Evolutionary conservation across 345 rosid species (phyloP).

Genomic region (Salix exigua): DNA sequence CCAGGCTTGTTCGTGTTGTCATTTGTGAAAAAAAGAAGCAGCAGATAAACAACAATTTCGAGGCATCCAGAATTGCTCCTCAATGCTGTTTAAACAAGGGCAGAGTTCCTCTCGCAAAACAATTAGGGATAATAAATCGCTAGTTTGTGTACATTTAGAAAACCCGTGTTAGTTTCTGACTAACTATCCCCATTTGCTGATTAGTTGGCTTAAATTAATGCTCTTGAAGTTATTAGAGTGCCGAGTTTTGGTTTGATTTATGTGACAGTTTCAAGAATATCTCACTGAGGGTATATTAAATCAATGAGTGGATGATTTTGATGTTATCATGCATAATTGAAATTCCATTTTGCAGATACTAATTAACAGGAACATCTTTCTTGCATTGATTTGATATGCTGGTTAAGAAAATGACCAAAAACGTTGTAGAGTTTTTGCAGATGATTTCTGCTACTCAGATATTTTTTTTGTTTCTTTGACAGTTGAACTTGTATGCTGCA

Average conservation of each 20-base stretch:
- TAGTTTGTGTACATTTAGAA: neutral
- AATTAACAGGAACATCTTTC: neutral
- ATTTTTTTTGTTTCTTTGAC: neutral
- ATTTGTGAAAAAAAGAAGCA: neutral
- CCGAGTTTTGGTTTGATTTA: neutral
- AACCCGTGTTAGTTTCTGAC: neutral
- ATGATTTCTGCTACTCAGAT: neutral
- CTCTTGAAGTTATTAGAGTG: neutral
- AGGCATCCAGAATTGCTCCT: neutral
- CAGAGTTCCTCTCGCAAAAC: neutral
- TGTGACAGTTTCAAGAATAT: neutral
- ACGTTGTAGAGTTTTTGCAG: neutral
- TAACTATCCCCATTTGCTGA: neutral
- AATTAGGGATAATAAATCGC: neutral
- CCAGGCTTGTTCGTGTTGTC: neutral
- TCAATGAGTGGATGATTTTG: neutral
- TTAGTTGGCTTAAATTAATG: neutral
- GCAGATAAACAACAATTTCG: neutral
- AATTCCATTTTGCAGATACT: neutral
- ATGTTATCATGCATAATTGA: neutral
- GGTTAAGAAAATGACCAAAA: neutral
- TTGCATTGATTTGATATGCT: neutral
- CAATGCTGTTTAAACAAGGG: neutral
- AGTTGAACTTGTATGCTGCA: conserved; percentile 9
- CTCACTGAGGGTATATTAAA: neutral